phyloP scores from a whole-genome alignment of 176 grass and related monocot species.

The Rhynchospora breviuscula region DNA sequence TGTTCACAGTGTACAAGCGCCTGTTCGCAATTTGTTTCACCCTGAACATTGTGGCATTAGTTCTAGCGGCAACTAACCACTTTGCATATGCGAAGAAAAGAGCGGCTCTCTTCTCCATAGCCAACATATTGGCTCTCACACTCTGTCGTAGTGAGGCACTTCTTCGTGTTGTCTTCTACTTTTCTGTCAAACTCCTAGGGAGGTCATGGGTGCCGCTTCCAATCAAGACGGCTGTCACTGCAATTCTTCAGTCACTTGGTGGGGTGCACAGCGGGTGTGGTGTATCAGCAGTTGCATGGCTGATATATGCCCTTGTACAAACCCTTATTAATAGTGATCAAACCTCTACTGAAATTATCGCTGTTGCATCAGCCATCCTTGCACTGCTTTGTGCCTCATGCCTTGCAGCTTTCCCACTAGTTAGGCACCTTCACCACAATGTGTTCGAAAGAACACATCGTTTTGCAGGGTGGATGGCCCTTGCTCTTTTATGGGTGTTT shows the following conservation, averaged over 20 bases:
- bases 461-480: slow-evolving; percentile 61
- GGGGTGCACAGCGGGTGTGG: slow-evolving; percentile 69
- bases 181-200: slow-evolving; percentile 43
- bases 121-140: slow-evolving; percentile 66
- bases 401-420: slow-evolving; percentile 54
- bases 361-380: slow-evolving; percentile 42
- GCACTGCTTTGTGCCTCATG: slow-evolving; percentile 42
- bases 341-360: slow-evolving; percentile 34
- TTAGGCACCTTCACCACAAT: slow-evolving; percentile 82
- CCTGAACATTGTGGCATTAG: slow-evolving; percentile 30
- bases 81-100: slow-evolving; percentile 42
- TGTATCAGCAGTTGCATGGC: slow-evolving; percentile 57
- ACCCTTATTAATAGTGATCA: background rate
- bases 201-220: slow-evolving; percentile 34
- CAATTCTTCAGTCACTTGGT: slow-evolving; percentile 59
- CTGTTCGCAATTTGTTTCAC: slow-evolving; percentile 40
- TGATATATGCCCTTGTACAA: slow-evolving; percentile 41
- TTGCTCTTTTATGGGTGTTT: slow-evolving; percentile 54
- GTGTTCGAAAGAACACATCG: slow-evolving; percentile 73
- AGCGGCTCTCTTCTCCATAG: slow-evolving; percentile 51
- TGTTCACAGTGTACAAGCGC: slow-evolving; percentile 81
- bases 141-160: slow-evolving; percentile 62
- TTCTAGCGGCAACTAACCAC: slow-evolving; percentile 28
- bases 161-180: slow-evolving; percentile 51
- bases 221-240: slow-evolving; percentile 42